Conservation (phyloP, 805 yeast genomes). For the Nakazawaea sp. region DNA sequence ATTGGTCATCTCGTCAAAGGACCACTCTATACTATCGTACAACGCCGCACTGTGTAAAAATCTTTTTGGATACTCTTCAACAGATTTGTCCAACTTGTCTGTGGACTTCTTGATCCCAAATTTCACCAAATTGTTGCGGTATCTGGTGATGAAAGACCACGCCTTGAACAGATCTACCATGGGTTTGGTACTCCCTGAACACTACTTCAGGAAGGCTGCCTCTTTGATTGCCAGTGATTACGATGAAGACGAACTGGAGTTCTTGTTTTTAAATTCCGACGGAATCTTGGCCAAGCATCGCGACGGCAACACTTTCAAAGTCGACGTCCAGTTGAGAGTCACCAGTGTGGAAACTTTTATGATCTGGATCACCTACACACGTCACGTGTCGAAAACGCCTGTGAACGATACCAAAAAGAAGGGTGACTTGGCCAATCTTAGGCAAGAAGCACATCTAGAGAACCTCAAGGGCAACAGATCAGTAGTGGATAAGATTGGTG, state of each 20-base stretch:
- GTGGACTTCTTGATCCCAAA: conserved; percentile 58
- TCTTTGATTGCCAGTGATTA: conserved; percentile 28
- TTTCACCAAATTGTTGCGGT: conserved; percentile 40
- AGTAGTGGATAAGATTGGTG: conserved; percentile 2
- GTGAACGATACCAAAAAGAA: background rate
- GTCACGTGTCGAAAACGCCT: conserved; percentile 22
- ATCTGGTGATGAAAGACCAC: conserved; percentile 34
- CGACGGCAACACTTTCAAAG: conserved; percentile 57
- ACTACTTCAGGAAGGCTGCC: conserved; percentile 68
- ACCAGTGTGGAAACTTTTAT: conserved; percentile 51
- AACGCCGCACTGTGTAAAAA: conserved; percentile 75
- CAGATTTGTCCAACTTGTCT: conserved; percentile 36
- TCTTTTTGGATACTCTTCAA: conserved; percentile 57
- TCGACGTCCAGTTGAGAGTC: conserved; percentile 80
- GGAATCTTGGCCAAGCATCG: conserved; percentile 66
- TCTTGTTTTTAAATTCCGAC: conserved; percentile 48
- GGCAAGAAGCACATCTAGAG: conserved; percentile 8
- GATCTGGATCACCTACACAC: conserved; percentile 83
- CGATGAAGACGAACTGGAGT: conserved; percentile 35
- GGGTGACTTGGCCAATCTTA: no score
- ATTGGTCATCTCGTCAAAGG: conserved; percentile 53
- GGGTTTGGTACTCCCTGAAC: conserved; percentile 87
- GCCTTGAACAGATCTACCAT: conserved; percentile 33
- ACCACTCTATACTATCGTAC: conserved; percentile 55
- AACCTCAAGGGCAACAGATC: conserved; percentile 1